phyloP scores from a whole-genome alignment of 176 grass and related monocot species.

The Triticum dicoccoides region DNA sequence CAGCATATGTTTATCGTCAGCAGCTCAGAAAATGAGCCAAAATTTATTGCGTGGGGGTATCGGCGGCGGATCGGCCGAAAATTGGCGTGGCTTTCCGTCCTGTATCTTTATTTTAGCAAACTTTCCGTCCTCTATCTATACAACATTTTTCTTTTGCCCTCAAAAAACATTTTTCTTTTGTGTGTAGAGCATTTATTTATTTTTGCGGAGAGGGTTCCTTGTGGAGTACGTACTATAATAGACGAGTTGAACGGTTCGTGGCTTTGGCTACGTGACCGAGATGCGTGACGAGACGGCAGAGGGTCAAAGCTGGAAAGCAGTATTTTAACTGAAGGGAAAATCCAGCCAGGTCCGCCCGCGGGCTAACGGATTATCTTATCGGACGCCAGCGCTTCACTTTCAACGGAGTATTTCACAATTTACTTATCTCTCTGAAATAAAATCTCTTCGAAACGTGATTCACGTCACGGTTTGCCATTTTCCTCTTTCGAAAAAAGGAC shows the following conservation, averaged over 20 bases:
- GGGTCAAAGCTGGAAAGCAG: constrained; percentile 26
- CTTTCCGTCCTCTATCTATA: too few species aligned
- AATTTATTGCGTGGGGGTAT: not conserved
- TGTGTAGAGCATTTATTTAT: not conserved
- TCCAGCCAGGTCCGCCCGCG: not conserved
- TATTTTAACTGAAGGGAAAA: constrained; percentile 1
- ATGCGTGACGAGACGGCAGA: not conserved
- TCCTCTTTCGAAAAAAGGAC: too few species aligned
- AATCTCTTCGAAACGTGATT: not conserved
- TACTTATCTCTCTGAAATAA: too few species aligned
- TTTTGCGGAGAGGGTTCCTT: not conserved
- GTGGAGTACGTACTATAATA: too few species aligned
- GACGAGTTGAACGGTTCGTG: not conserved
- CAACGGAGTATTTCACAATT: not conserved
- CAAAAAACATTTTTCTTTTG: not conserved
- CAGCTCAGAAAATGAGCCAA: not conserved
- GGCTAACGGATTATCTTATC: not conserved
- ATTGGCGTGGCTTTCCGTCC: not conserved
- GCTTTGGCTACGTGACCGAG: not conserved
- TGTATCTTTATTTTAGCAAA: too few species aligned
- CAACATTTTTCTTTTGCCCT: not conserved
- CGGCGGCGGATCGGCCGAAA: constrained; percentile 3
- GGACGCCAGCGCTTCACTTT: not conserved
- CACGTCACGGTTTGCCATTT: not conserved
- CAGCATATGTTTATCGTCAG: not conserved